Evolutionary conservation across 495 filamentous ascomycete genomes (phyloP), one percentile per base, ranked within the genome.

Genomic region (Talaromyces stipitatus): DNA sequence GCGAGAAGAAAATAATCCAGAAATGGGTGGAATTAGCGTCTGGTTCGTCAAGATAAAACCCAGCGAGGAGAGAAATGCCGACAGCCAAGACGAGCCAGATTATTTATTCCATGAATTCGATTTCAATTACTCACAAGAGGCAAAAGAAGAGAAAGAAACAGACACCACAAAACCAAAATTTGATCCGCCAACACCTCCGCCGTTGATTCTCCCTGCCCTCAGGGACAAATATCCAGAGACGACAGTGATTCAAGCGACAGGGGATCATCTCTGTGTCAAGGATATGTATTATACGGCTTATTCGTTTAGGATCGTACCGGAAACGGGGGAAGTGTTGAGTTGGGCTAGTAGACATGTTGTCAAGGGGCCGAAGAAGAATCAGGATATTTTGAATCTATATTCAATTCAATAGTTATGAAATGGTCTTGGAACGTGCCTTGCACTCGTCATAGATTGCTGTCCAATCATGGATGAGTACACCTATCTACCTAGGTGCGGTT

Each of bases 221-320:
- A 28, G 27, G 14, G 32, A 38, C 0, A 28, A 26, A 55, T 55
- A 55, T 38, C 52, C 48, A 16, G 56, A 64, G 27, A 72, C 67
- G 4, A 57, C 56, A 7, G 66, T 76, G 7, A 54, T 76, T 4
- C 60, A 59, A 43, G 75, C 75, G 2, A 62, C 64, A 9, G 75
- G 75, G 7, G 71, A 76, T 43, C 75, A 78, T 55, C 64, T 78
- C 2, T 78, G 75, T 55, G 71, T 78, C 36, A 73, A 78, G 54
- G 75, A 78, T 65, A 76, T 76, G 73, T 78, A 78, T 62, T 72
- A 69, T 46, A 78, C 73, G 6, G 72, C 73, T 4, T 78, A 78
- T 60, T 68, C 73, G 12, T 78, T 78, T 58, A 63, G 72, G n/a
- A 64, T 78, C 20, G 51, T 59, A 2, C 57, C 61, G 2, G 68